Base-by-base conservation (phyloP, 306 rosid genomes). In the Cotoneaster glaucophyllus region DNA sequence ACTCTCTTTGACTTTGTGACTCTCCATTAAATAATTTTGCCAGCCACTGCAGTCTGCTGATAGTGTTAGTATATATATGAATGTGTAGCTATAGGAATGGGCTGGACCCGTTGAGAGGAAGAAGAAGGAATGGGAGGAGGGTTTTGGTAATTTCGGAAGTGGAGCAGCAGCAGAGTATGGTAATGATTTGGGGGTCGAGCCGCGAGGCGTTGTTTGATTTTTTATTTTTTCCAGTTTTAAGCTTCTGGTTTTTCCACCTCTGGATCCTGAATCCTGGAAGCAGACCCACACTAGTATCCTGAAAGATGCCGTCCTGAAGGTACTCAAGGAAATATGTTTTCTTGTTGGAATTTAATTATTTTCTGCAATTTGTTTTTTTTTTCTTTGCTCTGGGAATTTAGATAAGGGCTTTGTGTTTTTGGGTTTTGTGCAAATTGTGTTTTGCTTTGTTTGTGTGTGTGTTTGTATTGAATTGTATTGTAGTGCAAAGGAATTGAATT, bases 401-500 rank as follows among this genome's bases (percentile, higher is more conserved):
- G 65, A 74, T 32, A 25, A 39, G 83, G 83, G 79, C 22, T 65
- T 15, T 65, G 54, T n/a, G 32, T 58, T n/a, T 41, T 70, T 66
- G 45, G 77, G 63, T 64, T 81, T 78, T 58, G 81, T 24, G 56
- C 11, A 44, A 53, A 25, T 74, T 64, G 73, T 17, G 48, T 74
- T 63, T 72, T 63, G 81, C 64, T 56, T 67, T 73, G 61, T n/a
- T 63, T 80, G 44, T 79, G 8, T 29, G 14, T 43, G 11, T 12
- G 44, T 78, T 77, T 64, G 7, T 78, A 75, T n/a, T 75, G n/a
- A 45, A 66, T 78, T 68, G 69, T 70, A 67, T 76, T 65, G 41
- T 56, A 18, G 29, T 12, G 69, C 58, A 63, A 43, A 13, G 54
- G 34, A 61, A 78, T 79, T 84, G 82, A 83, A 85, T 62, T 78